Evolutionary conservation across 2,329 filamentous ascomycete genomes (phyloP), one percentile per base, ranked within the genome.

Genomic region (Ascomycota sp.): DNA sequence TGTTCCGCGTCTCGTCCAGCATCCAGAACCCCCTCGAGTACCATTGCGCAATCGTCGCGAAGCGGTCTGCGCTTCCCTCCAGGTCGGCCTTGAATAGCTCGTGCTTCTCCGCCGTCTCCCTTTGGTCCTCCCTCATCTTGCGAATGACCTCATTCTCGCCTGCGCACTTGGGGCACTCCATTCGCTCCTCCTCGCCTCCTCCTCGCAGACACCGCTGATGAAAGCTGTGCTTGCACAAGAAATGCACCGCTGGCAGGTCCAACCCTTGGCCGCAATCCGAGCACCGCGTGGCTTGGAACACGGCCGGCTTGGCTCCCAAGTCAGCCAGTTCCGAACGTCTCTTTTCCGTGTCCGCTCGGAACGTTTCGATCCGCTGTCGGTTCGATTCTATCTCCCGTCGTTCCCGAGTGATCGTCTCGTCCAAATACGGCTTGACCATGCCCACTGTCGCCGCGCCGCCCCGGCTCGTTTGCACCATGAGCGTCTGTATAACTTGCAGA

Each of bases 181-280:
- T 65, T 30, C 74, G 70, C 6, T 59, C 59, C 17, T 75, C 72
- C 8, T 60, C 59, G 15, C 50, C 53, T 2, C 55, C 57, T 9
- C 49, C 50, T 30, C 62, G 56, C 45, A 98, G 57, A 51, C 86
- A 98, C 27, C 80, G 66, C 55, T 92, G 81, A 48, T 98, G 89
- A 61, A 94, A 98, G 35, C 76, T 85, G 50, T 98, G 89, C 50
- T 92, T 93, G 59, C 89, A 98, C 37, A 98, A 55, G 50, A 98
- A 98, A 48, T 98, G 89, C 28, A 98, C 85, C 0, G 75, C 80
- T 0, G 89, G 89, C 9, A 95, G 60, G 39, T 94, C 85, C 12
- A 95, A 63, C 19, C 69, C 64, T 23, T 72, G 67, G 11, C 71
- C 72, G 48, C 89, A 98, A 30, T 78, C 74, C 20, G 77, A 75